Base-by-base conservation (phyloP, 1,284 basidiomycete genomes). In the Tylopilus sp. region DNA sequence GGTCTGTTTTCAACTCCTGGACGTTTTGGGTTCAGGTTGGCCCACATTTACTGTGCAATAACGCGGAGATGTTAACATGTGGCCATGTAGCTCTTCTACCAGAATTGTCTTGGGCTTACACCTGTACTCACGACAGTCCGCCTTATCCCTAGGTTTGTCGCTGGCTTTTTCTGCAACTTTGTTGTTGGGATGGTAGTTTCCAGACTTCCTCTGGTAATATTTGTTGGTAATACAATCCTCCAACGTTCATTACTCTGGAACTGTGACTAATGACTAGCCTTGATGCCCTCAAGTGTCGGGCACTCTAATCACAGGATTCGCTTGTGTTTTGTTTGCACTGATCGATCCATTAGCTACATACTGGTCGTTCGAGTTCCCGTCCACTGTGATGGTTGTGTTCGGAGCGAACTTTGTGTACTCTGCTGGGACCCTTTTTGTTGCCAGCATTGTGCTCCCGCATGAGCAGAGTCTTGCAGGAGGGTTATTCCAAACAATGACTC, bases 341-440 rank as follows among this genome's bases (percentile, higher is more conserved):
- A 84, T 92, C 53, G 64, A 81, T 13, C 78, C 84, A 0, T 57
- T 73, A 5, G 77, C 77, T 5, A 68, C 82, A 1, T 96, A 88
- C 68, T 94, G 91, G 90, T 82, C 83, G 1, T 88, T 81, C 53
- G 85, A 85, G 13, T 94, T 96, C 74, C 88, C 90, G 5, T 83
- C 86, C 2, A 84, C 90, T 35, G 77, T 87, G 56, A 62, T 90
- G 50, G 73, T 79, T 10, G 89, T 91, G 25, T 76, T 89, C 43
- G 91, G 91, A 29, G 87, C 84, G 0, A 89, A 93, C 66, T 88
- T 93, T 61, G 82, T 91, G 13, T 90, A 87, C 67, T 77, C 88
- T 0, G 76, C 83, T 1, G 90, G 88, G 2, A 84, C 83, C 1
- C 74, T 93, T 17, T 93, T 90, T 65, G 80, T 92, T 46, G 83